Base-by-base conservation (phyloP, 2,329 filamentous ascomycete genomes). In the Aspergillus carbonarius region DNA sequence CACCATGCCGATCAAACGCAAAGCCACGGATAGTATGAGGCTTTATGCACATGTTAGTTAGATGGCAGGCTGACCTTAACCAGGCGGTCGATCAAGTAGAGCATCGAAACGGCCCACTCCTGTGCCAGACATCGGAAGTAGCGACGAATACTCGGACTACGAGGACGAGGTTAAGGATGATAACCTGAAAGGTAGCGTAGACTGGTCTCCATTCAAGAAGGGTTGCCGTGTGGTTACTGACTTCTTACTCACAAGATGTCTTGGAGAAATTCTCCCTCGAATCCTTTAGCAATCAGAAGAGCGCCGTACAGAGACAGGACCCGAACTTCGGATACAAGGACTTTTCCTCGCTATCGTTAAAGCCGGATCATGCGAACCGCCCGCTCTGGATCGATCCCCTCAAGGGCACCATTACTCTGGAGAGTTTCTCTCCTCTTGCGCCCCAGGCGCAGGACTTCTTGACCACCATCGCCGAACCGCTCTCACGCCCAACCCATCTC, bases 351-450 rank as follows among this genome's bases (percentile, higher is more conserved):
- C 82, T 96, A 37, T 81, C 85, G 37, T 81, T 97, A 64, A 98
- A 97, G 76, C 86, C 89, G 3, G 93, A 98, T 74, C 92, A 96
- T 78, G 86, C 88, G 63, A 92, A 93, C 70, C 88, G 95, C 15
- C 95, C 95, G 15, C 83, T 98, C 60, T 98, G 92, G 91, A 95
- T 99, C 66, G 92, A 97, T 72, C 91, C 92, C 2, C 81, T 88
- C 48, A 91, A 90, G 71, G 92, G 91, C 35, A 88, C 89, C 63
- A 95, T 98, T 71, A 95, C 96, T 30, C 82, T 98, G 44, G 93
- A 99, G 80, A 96, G 92, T 67, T 98, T 97, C 79, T 93, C 91
- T 54, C 90, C 93, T 2, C 81, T 95, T 57, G 92, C 93, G 58
- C 85, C 89, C 58, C 89, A 93, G 70, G 93, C 92, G 0, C 92